Evolutionary conservation across 345 rosid genomes (phyloP), one percentile per base, ranked within the genome.

Genomic region (Eucalyptus guilfoylei): DNA sequence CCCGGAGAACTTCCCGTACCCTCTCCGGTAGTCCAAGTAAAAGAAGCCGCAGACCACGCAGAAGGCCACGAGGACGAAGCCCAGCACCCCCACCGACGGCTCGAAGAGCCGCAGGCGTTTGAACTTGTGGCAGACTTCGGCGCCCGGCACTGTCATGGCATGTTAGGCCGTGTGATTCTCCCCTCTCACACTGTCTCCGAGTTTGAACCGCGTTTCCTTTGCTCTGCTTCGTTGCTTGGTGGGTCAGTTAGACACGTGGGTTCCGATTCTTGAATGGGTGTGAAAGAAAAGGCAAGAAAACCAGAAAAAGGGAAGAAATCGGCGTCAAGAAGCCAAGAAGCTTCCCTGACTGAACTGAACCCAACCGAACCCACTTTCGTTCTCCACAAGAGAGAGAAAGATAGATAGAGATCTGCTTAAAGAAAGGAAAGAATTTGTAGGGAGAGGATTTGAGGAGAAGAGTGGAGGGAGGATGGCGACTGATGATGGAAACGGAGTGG

Each of bases 31-130:
- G 90, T 96, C 98, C 90, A 94, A 92, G 94, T 88, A 97, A 92
- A 95, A 93, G 90, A 96, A 94, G 91, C 95, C 91, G 85, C 92
- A 94, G 91, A 96, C 91, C 88, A 96, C 92, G 87, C 93, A 94
- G 72, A 95, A 87, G 40, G 94, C 93, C 9, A 94, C 93, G 28
- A 96, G 88, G 90, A 96, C 93, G 92, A 96, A 96, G 40, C 97
- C 97, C 91, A 95, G 91, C 83, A 95, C 89, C 34, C 97, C 94
- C 15, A 95, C 67, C 58, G 96, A 97, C 7, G 97, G 97, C 91
- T 96, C 99, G 69, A 95, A 91, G 69, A 94, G 93, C 90, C 92
- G 91, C 24, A 94, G 90, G 34, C 97, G 95, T 93, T 95, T 96
- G 91, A 96, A 89, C 93, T 94, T 93, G 94, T 93, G 94, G 42